Percentiles rank a stretch among this genome's conserved stretches.
Conservation (phyloP, 1,139 yeast species). For the Taphrina flavorubra region DNA sequence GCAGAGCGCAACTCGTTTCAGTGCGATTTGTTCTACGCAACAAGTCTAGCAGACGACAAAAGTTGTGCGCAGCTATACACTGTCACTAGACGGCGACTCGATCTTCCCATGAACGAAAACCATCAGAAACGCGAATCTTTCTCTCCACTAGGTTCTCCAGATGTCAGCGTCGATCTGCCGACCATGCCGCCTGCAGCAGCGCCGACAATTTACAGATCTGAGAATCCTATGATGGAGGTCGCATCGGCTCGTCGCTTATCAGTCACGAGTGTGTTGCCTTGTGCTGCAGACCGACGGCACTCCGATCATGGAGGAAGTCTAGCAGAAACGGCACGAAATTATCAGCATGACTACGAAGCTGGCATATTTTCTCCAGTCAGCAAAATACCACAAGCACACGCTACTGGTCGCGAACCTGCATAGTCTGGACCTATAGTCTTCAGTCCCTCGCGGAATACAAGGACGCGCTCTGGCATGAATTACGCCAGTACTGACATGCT, state of each 20-base stretch:
- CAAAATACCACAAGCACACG: constrained; percentile 1
- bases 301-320: neutral
- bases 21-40: too few species aligned
- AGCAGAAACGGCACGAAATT: neutral
- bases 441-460: too few species aligned
- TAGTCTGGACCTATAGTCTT: neutral
- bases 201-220: neutral
- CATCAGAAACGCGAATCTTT: neutral
- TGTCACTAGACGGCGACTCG: neutral
- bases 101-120: neutral
- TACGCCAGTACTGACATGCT: too few species aligned
- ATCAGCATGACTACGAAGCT: constrained; percentile 5
- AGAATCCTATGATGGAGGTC: neutral
- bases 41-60: too few species aligned
- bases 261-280: neutral
- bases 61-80: too few species aligned
- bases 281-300: constrained; percentile 3
- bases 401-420: neutral
- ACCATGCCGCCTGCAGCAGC: neutral
- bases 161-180: neutral
- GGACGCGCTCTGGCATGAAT: too few species aligned
- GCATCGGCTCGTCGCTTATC: neutral
- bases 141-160: neutral
- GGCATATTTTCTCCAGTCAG: neutral
- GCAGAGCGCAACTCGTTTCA: too few species aligned